Evolutionary conservation across 2,329 filamentous ascomycete genomes (phyloP), one percentile per base, ranked within the genome.

Genomic region (Arthrobotrys sphaeroides): DNA sequence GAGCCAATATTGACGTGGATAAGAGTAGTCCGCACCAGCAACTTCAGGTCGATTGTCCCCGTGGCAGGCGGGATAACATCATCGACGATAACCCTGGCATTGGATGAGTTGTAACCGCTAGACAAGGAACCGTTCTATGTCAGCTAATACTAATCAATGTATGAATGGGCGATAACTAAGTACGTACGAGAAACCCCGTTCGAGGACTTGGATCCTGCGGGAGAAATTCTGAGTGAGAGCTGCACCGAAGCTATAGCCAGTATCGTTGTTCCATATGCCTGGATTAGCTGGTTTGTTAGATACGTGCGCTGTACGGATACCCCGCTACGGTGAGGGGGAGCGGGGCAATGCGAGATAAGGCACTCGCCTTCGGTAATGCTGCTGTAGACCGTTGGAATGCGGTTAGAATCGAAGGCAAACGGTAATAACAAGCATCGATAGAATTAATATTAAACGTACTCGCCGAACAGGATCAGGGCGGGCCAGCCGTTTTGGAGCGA

Each of bases 131-230:
- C n/a, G 47, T 16, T n/a, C n/a, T n/a, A n/a, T 31, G 47, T 38
- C 2, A 38, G 67, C 36, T 38, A 64, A 65, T 55, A 36, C 73
- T 53, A 5, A 36, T 49, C 12, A 31, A 22, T 20, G n/a, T 53
- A 66, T 74, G 73, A 70, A 66, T 43, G 13, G 16, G 26, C n/a
- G n/a, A n/a, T n/a, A n/a, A n/a, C n/a, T n/a, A n/a, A n/a, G n/a
- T 55, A 43, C 80, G 77, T 82, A 88, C 79, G 88, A 91, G 77
- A 96, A 89, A 3, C 95, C 95, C 47, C 93, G 88, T 82, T 97
- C 97, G 79, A 98, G 84, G 51, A 98, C 88, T 83, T 98, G 95
- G 12, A 95, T 85, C 36, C 89, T 88, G 69, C 94, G 89, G 57
- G 88, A 87, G 81, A 68, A 78, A n/a, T 51, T 22, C 10, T 74